These are phyloP conservation scores for Oidiodendron maius DNA, from an alignment of 495 filamentous ascomycete genomes.

Conservation along the genomic window DNA sequence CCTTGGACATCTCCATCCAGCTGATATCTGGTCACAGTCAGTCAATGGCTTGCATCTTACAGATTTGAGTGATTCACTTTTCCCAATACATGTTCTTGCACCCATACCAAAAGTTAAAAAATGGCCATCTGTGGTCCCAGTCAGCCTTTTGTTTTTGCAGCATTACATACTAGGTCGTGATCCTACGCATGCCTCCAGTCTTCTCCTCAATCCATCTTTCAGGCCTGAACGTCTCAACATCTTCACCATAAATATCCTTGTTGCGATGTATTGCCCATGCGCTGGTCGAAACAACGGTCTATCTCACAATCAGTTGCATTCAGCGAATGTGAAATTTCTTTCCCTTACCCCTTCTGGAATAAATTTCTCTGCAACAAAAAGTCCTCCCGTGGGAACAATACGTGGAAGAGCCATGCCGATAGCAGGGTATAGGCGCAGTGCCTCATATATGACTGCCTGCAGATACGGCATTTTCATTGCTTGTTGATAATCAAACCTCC, in stretches of 20 bases:
- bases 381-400: slow-evolving; percentile 48
- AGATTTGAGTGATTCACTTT: too few relatives aligned
- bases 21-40: too few relatives aligned
- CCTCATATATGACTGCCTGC: slow-evolving; percentile 50
- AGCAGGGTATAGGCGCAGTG: slow-evolving; percentile 52
- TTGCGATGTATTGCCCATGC: slow-evolving; percentile 25
- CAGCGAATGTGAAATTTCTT: too few relatives aligned
- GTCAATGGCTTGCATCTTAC: too few relatives aligned
- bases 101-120: slow-evolving; percentile 36
- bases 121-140: slow-evolving; percentile 21
- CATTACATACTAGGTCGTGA: too few relatives aligned
- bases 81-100: slow-evolving; percentile 32
- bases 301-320: too few relatives aligned
- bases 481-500: not conserved
- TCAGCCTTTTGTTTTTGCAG: too few relatives aligned
- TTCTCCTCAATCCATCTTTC: slow-evolving; percentile 44
- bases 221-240: slow-evolving; percentile 46
- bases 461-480: not conserved
- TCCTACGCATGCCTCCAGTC: slow-evolving; percentile 22
- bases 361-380: too few relatives aligned
- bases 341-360: too few relatives aligned
- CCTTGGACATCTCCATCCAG: too few relatives aligned
- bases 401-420: slow-evolving; percentile 48
- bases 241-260: slow-evolving; percentile 43
- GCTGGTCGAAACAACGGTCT: slow-evolving; percentile 24